Evolutionary conservation across 768 basidiomycete genomes (phyloP), one percentile per base, ranked within the genome.

Genomic region (Lactifluus subvellereus): DNA sequence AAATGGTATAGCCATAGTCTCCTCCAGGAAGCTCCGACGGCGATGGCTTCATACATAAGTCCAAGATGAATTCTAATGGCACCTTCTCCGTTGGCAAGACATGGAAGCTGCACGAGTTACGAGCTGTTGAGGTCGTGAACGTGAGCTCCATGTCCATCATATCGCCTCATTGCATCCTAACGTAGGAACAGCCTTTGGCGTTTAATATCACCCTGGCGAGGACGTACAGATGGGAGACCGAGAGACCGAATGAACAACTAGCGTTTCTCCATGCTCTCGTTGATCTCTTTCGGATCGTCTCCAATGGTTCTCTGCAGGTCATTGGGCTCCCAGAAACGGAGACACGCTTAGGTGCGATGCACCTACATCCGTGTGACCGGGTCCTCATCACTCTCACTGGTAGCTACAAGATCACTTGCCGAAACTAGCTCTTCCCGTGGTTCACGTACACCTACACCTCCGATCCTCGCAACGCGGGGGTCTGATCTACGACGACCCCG

Each of bases 31-130:
- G 85, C 4, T 76, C 72, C 63, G 82, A 82, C 67, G 84, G 85
- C 30, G 75, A 78, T 52, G 87, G 87, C 1, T 84, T 86, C 72
- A 83, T 99, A 20, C 95, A 99, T 82, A 99, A 99, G 76, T 94
- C 95, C 1, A 98, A 98, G 76, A 77, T 92, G 67, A 98, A 99
- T 72, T 86, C 88, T 48, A 98, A 98, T 71, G 88, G 91, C 38
- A 83, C 92, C 0, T 98, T 96, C 75, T 97, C 94, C 8, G 92
- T 98, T 53, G 97, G 97, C 6, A 99, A 99, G 78, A 93, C 96
- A 1, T 99, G 97, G 97, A 82, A 78, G 63, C 75, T 98, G 54
- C 73, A 84, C 47, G 95, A 98, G 74, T 79, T 98, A 68, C 83
- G 89, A 65, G 84, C 77, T 43, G 72, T 99, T 50, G 87, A 95